A percentile compares a stretch with the other conserved stretches of the same genome.
These are phyloP conservation scores for Serendipita sp. DNA, from an alignment of 768 basidiomycete genomes.

Conservation along the genomic window DNA sequence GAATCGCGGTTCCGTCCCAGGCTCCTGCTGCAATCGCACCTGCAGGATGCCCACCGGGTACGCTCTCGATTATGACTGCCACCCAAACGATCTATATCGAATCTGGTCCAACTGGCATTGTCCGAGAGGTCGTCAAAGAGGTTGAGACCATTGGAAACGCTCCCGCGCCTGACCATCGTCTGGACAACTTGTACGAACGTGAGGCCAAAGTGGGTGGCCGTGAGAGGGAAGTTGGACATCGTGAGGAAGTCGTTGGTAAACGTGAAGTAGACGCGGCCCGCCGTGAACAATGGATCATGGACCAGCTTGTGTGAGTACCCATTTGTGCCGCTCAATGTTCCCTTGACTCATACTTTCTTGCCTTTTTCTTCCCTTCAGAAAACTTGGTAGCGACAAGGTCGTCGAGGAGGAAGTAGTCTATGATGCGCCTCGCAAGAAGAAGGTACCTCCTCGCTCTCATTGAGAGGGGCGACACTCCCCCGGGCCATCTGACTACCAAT, in stretches of 20 bases:
- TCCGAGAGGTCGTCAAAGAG: conserved; percentile 57
- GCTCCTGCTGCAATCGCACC: conserved; percentile 31
- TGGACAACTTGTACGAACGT: conserved; percentile 69
- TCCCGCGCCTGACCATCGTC: conserved; percentile 54
- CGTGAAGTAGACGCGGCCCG: conserved; percentile 75
- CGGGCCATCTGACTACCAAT: not conserved
- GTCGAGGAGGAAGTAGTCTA: not conserved
- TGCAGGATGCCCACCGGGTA: conserved; percentile 40
- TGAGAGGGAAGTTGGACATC: conserved; percentile 71
- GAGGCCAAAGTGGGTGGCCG: conserved; percentile 74
- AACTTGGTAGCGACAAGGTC: conserved; percentile 1
- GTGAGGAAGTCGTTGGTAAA: conserved; percentile 72
- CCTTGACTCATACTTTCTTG: not conserved
- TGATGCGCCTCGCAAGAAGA: not conserved
- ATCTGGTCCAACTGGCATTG: conserved; percentile 21
- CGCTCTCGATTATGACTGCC: conserved; percentile 16
- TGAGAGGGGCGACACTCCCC: not conserved
- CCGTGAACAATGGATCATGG: conserved; percentile 85
- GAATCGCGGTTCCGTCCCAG: conserved; percentile 25
- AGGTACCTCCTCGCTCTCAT: not conserved
- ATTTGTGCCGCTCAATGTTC: not conserved
- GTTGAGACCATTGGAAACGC: conserved; percentile 45
- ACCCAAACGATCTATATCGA: conserved; percentile 25
- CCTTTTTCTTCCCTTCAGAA: not conserved
- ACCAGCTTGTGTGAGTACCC: conserved; percentile 61